Base-by-base conservation (phyloP, 345 rosid genomes). In the Toxicodendron radicans region DNA sequence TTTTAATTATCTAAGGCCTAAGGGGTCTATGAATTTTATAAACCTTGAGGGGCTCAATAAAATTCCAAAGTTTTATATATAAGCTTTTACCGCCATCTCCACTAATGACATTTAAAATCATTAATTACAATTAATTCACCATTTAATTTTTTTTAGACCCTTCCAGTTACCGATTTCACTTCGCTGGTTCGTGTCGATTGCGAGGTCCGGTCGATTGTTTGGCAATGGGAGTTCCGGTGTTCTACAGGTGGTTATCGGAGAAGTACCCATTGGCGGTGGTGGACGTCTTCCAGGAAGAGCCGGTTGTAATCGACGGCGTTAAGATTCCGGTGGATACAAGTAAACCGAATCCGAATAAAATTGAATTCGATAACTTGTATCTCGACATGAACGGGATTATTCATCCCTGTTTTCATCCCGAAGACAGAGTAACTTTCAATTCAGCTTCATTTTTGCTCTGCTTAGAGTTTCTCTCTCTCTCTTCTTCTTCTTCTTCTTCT, bases 361-460 rank as follows among this genome's bases (percentile, higher is more conserved):
- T 88, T 63, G 98, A 95, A 74, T 93, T 78, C 72, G 99, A 95
- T 68, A 93, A 93, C 80, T 82, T 95, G 21, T 95, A 93, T 82
- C 99, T 95, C 84, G 99, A 95, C 51, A 95, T 93, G 99, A 95
- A 95, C 79, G 97, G 97, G 85, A 95, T 95, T 74, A 90, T 95
- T 56, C 99, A 95, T 58, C 98, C 98, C 3, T 95, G 99, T 75
- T 93, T 93, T 66, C 99, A 95, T 46, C 99, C 99, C 23, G 98
- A 95, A 73, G 97, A 93, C 72, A 85, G 86, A 68, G 99, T 94
- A 88, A 14, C 21, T 7, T 51, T 17, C n/a, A 7, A 66, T 9
- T 17, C 32, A 51, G 17, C 12, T 27, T 13, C 12, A 5, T 57
- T 58, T 57, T 58, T 68, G 76, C 48, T 46, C 5, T 60, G 33